Evolutionary conservation across 495 filamentous ascomycete genomes (phyloP).

Genomic region (Tuber umbilicatum): DNA sequence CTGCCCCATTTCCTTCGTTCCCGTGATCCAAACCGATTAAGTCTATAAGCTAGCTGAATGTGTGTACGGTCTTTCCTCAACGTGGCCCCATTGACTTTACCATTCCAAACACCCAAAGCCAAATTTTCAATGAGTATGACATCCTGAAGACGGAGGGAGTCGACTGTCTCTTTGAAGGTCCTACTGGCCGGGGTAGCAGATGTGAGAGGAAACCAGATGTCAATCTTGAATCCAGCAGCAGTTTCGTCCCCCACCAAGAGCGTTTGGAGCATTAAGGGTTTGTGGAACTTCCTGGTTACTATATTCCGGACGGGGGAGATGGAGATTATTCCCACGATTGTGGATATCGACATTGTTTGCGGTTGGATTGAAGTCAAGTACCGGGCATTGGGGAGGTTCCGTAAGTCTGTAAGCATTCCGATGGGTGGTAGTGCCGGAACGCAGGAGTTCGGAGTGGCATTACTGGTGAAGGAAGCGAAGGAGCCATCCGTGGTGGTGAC

Average conservation of each 20-base stretch:
- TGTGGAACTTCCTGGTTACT: conserved; percentile 43
- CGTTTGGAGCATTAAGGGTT: conserved; percentile 45
- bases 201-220: conserved; percentile 63
- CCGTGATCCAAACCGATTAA: conserved; percentile 18
- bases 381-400: conserved; percentile 61
- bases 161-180: conserved; percentile 25
- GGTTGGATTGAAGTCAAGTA: conserved; percentile 64
- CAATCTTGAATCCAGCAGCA: conserved; percentile 69
- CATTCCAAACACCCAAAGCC: conserved; percentile 32
- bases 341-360: conserved; percentile 69
- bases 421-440: conserved; percentile 20
- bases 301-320: conserved; percentile 57
- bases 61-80: conserved; percentile 63
- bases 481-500: conserved; percentile 15
- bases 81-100: conserved; percentile 34
- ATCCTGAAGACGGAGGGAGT: conserved; percentile 31
- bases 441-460: conserved; percentile 5
- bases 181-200: conserved; percentile 47
- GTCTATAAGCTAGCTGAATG: conserved; percentile 58
- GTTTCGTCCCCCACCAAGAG: conserved; percentile 83
- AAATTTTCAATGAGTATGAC: conserved; percentile 37
- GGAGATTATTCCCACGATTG: conserved; percentile 71
- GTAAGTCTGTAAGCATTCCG: conserved; percentile 54
- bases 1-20: conserved; percentile 26
- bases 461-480: conserved; percentile 13